Percentiles rank a stretch among this genome's conserved stretches.
phyloP scores from a whole-genome alignment of 176 grass and related monocot genomes.

The Musa beccarii region DNA sequence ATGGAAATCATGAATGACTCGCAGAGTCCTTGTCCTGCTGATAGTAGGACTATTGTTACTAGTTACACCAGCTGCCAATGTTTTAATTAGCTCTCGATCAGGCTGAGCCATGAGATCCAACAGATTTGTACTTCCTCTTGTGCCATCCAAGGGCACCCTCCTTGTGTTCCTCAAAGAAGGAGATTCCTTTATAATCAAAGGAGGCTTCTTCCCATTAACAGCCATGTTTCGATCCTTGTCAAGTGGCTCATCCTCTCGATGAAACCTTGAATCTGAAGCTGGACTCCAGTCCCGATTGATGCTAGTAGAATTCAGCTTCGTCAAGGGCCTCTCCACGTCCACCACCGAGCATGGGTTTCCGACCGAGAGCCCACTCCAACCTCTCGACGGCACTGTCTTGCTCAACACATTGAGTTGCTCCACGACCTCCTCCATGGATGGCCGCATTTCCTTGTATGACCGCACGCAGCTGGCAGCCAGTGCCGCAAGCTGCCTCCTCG shows the following conservation, averaged over 20 bases:
- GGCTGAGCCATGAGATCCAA: neutral
- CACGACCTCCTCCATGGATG: constrained; percentile 75
- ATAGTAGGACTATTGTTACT: neutral
- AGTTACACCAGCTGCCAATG: neutral
- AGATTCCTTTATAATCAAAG: constrained; percentile 34
- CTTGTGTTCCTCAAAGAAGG: constrained; percentile 11
- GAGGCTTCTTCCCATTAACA: constrained; percentile 29
- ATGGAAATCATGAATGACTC: neutral
- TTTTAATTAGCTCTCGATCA: neutral
- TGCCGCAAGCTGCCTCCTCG: constrained; percentile 52
- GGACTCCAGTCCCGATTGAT: neutral
- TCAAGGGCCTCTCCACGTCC: constrained; percentile 62
- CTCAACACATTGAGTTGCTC: constrained; percentile 50
- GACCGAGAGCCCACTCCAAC: constrained; percentile 63
- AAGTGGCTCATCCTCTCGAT: constrained; percentile 6
- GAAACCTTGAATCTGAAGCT: neutral
- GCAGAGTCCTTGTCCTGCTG: neutral
- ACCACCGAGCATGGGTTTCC: constrained; percentile 89
- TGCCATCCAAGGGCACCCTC: too few relatives aligned
- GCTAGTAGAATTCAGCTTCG: constrained; percentile 22
- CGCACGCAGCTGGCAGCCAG: constrained; percentile 85
- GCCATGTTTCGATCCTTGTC: constrained; percentile 35
- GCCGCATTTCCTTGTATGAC: constrained; percentile 62
- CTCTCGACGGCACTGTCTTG: constrained; percentile 45
- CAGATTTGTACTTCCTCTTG: too few relatives aligned